Percentiles rank a stretch among this genome's conserved stretches.
These are phyloP conservation scores for Crucihimalaya himalaica DNA, from an alignment of 345 rosid genomes.

Conservation along the genomic window DNA sequence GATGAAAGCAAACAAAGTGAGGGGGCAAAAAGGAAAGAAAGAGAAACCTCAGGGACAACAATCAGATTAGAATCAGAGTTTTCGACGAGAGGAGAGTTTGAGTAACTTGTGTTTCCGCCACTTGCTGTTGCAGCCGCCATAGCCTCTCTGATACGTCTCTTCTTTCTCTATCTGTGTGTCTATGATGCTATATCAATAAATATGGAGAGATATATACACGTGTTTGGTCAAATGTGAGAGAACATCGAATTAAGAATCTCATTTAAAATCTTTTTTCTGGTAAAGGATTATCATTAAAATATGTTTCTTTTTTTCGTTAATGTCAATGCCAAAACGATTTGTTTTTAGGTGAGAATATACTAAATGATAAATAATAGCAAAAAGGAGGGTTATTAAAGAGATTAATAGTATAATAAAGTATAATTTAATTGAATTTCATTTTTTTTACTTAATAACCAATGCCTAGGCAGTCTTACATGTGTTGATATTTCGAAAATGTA, in stretches of 20 bases:
- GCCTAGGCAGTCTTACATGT: not conserved
- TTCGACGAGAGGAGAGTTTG: conserved; percentile 61
- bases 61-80: conserved; percentile 53
- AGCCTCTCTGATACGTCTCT: not conserved
- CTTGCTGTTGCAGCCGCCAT: conserved; percentile 46
- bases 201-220: not conserved
- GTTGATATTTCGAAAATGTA: not conserved
- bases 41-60: conserved; percentile 70
- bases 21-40: not conserved
- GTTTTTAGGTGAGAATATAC: not conserved
- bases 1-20: not conserved
- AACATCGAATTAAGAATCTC: not conserved
- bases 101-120: conserved; percentile 24
- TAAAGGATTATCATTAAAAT: too few species aligned
- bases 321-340: not conserved
- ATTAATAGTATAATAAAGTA: too few species aligned
- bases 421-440: too few species aligned
- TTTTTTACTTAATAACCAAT: not conserved
- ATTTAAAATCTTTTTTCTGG: not conserved
- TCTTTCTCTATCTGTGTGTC: not conserved
- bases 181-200: not conserved
- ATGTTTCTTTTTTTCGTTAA: not conserved
- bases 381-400: too few species aligned
- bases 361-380: not conserved
- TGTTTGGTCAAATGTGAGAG: conserved; percentile 8